Evolutionary conservation across 2,329 filamentous ascomycete species (phyloP).

Genomic region (Pezicula carpinea): DNA sequence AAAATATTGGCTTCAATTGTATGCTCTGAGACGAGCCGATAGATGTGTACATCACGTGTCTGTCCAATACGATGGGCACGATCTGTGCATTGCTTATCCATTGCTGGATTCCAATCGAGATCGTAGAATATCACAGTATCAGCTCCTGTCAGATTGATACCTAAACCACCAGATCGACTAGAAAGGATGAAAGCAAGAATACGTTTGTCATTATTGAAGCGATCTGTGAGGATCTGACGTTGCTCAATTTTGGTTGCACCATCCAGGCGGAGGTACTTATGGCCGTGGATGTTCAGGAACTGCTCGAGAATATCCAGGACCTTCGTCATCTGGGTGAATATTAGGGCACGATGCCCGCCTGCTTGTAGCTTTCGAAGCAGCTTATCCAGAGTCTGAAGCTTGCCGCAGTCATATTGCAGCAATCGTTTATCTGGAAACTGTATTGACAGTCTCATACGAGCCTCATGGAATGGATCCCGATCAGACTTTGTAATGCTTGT

Average conservation of each 20-base stretch:
- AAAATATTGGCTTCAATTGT: conserved; percentile 98
- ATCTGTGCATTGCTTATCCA: conserved; percentile 99
- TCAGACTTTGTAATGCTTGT: conserved; percentile 52
- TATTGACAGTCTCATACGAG: conserved; percentile 87
- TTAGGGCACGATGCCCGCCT: conserved; percentile 87
- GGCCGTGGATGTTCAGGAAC: conserved; percentile 95
- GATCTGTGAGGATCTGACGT: conserved; percentile 88
- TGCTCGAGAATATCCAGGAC: conserved; percentile 96
- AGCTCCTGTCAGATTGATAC: conserved; percentile 93
- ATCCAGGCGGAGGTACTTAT: conserved; percentile 93
- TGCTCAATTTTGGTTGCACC: conserved; percentile 96
- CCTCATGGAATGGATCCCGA: conserved; percentile 86
- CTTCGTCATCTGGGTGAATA: conserved; percentile 99
- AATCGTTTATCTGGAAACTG: conserved; percentile 95
- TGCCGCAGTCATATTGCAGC: conserved; percentile 97
- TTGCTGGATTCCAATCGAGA: conserved; percentile 98
- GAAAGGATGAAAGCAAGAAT: conserved; percentile 96
- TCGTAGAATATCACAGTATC: conserved; percentile 99
- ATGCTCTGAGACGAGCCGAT: conserved; percentile 85
- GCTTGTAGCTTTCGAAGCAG: conserved; percentile 82
- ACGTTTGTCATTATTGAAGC: conserved; percentile 91
- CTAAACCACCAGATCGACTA: conserved; percentile 86
- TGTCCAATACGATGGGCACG: conserved; percentile 96
- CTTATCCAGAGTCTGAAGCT: conserved; percentile 83
- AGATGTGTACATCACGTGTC: conserved; percentile 96